Conservation (phyloP, 495 filamentous ascomycete genomes). For the Penicillium coffeae region DNA sequence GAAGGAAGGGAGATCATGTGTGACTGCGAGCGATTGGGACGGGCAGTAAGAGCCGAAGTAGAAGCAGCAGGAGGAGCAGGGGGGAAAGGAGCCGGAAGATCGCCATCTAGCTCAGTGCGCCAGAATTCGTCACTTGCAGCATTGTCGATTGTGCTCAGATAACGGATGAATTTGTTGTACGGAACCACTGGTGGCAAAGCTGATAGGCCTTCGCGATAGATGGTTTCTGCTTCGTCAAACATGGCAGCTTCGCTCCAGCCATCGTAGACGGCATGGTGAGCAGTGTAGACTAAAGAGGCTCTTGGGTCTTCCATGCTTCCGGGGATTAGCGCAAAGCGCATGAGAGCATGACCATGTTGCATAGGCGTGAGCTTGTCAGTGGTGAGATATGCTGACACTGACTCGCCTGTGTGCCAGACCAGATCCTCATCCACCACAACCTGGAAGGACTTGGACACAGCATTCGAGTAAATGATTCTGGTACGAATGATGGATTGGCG, state of each 20-base stretch:
- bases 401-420: not conserved
- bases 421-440: not conserved
- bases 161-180: not conserved
- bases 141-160: not conserved
- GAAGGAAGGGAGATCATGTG: not conserved
- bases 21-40: too few species aligned
- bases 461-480: not conserved
- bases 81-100: not conserved
- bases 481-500: not conserved
- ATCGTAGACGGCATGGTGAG: not conserved
- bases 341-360: not conserved
- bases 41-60: too few species aligned
- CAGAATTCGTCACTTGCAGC: not conserved
- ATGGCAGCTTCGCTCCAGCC: not conserved
- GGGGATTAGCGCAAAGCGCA: too few species aligned
- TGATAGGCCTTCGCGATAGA: not conserved
- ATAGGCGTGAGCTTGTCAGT: not conserved
- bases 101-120: not conserved
- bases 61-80: too few species aligned
- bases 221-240: not conserved
- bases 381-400: not conserved
- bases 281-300: not conserved
- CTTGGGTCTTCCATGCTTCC: too few species aligned
- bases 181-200: not conserved
- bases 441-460: not conserved